Percentiles rank a stretch among this genome's conserved stretches.
Evolutionary conservation across 768 basidiomycete genomes (phyloP).

Genomic region (Tylopilus intermedius): DNA sequence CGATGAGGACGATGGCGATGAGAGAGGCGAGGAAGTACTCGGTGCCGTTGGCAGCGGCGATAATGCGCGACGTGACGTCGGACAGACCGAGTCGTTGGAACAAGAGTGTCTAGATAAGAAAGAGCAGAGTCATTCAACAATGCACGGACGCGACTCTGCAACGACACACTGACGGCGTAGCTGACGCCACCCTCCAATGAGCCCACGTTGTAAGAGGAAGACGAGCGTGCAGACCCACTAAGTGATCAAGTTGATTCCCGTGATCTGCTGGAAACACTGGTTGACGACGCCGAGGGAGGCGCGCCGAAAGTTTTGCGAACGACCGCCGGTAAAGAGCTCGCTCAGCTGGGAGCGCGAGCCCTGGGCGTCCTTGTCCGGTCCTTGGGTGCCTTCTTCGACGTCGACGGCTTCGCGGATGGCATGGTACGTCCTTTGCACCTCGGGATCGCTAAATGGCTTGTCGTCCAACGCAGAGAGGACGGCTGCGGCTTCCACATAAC

Average conservation of each 20-base stretch:
- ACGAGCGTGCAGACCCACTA: slow-evolving; percentile 39
- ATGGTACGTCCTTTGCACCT: slow-evolving; percentile 47
- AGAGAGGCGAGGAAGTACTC: slow-evolving; percentile 71
- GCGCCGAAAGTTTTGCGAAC: slow-evolving; percentile 57
- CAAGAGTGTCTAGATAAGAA: slow-evolving; percentile 38
- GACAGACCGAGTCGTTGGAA: slow-evolving; percentile 55
- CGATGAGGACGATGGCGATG: slow-evolving; percentile 68
- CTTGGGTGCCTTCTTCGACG: slow-evolving; percentile 30
- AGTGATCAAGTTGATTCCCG: slow-evolving; percentile 63
- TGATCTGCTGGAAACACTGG: slow-evolving; percentile 68
- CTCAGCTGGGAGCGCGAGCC: slow-evolving; percentile 31
- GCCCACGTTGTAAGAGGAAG: slow-evolving; percentile 11
- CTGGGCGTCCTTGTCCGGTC: not conserved
- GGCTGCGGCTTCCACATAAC: slow-evolving; percentile 51
- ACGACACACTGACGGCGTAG: slow-evolving; percentile 28
- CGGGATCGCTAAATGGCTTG: slow-evolving; percentile 41
- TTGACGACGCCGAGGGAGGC: slow-evolving; percentile 50
- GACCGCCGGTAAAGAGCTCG: slow-evolving; percentile 54
- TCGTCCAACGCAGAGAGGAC: slow-evolving; percentile 61
- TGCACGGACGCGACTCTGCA: not conserved
- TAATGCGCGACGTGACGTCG: slow-evolving; percentile 54
- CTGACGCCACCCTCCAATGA: slow-evolving; percentile 14
- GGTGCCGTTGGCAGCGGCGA: slow-evolving; percentile 64
- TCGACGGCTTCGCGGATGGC: slow-evolving; percentile 52
- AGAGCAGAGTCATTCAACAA: not conserved